Evolutionary conservation across 2,329 filamentous ascomycete species (phyloP), one percentile per base, ranked within the genome.

Genomic region (Sporothrix pallida): DNA sequence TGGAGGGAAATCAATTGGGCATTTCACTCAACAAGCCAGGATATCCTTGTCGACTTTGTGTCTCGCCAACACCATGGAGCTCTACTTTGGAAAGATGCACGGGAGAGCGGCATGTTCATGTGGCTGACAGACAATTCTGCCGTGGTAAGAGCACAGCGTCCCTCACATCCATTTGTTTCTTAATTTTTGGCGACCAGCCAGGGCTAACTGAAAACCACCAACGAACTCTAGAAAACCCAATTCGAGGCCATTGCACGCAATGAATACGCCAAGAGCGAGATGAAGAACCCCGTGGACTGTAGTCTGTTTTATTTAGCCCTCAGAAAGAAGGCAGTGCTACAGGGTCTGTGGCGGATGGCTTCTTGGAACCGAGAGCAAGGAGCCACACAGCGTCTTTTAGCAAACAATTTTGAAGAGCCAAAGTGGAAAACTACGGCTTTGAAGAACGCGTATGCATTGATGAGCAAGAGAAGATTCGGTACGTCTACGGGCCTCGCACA

Each of bases 261-360:
- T 76, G 94, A 98, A 79, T 99, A 98, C 81, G 94, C 93, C 17
- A 94, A 93, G 77, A 91, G 90, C 26, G 94, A 97, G 46, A 88
- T 92, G 73, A 96, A 94, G 80, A 95, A 97, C 77, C 96, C 96
- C 0, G 89, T 97, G 9, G 92, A 97, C 78, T 98, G 96, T 82
- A 93, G 92, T 76, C 84, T 99, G 9, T 97, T 92, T 83, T 99
- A 98, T 80, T 86, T 99, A 20, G 95, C 97, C 0, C 86, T 99
- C 13, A 89, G 88, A 77, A 98, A 98, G 84, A 99, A 99, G 81
- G 87, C 92, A 2, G 92, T 98, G 0, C 87, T 99, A 0, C 89
- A 97, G 77, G 95, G 94, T 0, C 86, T 99, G 0, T 99, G 96
- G 96, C 90, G 97, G 20, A 98, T 98, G 89, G 95, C 96, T 6